Conservation (phyloP, 129 eudicot genomes). For the Escallonia herrerae region DNA sequence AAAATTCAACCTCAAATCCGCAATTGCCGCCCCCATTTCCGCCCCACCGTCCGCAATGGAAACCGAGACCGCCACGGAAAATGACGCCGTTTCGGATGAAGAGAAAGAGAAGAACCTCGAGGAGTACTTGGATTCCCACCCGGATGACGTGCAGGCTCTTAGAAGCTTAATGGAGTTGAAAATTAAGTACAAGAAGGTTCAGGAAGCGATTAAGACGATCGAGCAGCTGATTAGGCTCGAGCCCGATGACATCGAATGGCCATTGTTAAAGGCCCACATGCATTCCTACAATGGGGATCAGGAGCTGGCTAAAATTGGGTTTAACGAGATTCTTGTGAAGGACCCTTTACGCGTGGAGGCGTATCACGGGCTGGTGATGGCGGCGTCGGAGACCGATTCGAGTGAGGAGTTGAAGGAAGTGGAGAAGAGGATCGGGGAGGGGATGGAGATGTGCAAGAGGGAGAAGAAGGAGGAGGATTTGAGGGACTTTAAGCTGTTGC, state of each 20-base stretch:
- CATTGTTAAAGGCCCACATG: constrained; percentile 47
- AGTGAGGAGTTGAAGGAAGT: constrained; percentile 29
- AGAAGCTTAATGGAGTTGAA: constrained; percentile 49
- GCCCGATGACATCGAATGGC: constrained; percentile 64
- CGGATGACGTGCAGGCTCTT: constrained; percentile 41
- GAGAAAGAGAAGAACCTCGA: constrained; percentile 42
- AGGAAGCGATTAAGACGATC: constrained; percentile 45
- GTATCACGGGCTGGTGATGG: constrained; percentile 73
- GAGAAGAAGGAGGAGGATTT: constrained; percentile 41
- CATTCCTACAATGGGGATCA: constrained; percentile 38
- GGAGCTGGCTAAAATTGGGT: constrained; percentile 47
- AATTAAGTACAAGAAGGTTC: constrained; percentile 38
- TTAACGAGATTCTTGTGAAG: constrained; percentile 43
- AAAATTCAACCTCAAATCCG: constrained; percentile 30
- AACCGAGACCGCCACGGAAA: constrained; percentile 26
- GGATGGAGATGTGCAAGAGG: constrained; percentile 37
- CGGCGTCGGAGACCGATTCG: constrained; percentile 51
- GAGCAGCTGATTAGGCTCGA: constrained; percentile 52
- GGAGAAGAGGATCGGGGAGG: constrained; percentile 45
- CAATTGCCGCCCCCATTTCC: constrained; percentile 42
- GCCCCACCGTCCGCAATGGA: constrained; percentile 24
- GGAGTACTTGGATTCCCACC: constrained; percentile 31
- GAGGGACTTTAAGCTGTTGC: constrained; percentile 77
- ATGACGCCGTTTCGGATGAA: constrained; percentile 10
- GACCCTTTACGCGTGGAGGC: constrained; percentile 79